phyloP scores from a whole-genome alignment of 768 basidiomycete species.

The Pisolithus sp. region DNA sequence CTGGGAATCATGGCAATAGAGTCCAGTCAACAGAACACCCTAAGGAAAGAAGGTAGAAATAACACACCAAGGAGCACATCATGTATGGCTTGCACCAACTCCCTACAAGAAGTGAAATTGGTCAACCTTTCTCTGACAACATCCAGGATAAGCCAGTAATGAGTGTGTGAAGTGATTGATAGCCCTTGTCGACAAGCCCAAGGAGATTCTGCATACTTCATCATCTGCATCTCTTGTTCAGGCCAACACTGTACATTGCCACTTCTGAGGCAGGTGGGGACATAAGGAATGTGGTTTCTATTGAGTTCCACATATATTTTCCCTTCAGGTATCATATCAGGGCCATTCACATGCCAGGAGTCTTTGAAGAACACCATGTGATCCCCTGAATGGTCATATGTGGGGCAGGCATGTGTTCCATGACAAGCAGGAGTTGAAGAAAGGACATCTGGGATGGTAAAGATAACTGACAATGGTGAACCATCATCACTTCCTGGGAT shows the following conservation, averaged over 20 bases:
- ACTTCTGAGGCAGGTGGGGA: background rate
- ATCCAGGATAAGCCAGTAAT: constrained; percentile 4
- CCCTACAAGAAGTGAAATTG: background rate
- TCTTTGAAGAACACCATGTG: no score
- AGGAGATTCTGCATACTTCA: background rate
- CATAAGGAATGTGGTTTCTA: background rate
- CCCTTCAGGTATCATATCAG: background rate
- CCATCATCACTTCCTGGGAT: background rate
- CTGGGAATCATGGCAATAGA: background rate
- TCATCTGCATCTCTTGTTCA: background rate
- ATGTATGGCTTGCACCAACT: constrained; percentile 4
- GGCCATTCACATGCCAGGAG: no score
- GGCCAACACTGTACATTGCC: background rate
- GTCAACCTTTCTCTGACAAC: constrained; percentile 2
- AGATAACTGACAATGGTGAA: background rate
- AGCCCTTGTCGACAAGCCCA: background rate
- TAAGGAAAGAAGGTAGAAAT: background rate
- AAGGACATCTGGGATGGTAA: background rate
- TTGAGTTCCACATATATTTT: background rate
- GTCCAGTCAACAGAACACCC: no score
- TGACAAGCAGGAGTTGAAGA: background rate
- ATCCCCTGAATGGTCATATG: background rate
- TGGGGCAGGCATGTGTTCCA: background rate
- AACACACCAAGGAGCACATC: constrained; percentile 5
- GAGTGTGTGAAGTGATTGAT: background rate